Base-by-base conservation (phyloP, 495 filamentous ascomycete genomes). In the Penicillium dipodomyicola region DNA sequence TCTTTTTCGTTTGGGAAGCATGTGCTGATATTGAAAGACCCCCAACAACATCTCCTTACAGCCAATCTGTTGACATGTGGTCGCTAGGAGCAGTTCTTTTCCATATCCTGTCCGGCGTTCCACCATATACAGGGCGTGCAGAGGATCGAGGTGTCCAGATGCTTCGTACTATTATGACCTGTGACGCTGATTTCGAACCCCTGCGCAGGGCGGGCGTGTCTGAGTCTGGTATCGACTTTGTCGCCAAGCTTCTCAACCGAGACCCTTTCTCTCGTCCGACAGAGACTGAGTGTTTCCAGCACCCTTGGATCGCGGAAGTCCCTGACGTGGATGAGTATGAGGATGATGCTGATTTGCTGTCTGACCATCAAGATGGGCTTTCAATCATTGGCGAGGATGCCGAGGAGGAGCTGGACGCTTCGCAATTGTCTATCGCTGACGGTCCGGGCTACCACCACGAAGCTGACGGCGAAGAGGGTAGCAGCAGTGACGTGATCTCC, bases 11-110 rank as follows among this genome's bases (percentile, higher is more conserved):
- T 51, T 19, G 15, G 45, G 40, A 17, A 49, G 30, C 22, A 8
- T 20, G 29, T 47, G 46, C 71, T 72, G 54, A 77, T 55, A 14
- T 32, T 20, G 22, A 39, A 44, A 79, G 77, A 32, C 72, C 69
- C 0, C 65, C 72, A 1, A 76, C 76, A 66, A 77, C 77, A 8
- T 75, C 73, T 49, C 82, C 88, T 8, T 98, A 98, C 68, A 86
- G 84, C 62, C 87, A 96, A 49, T 88, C 90, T 4, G 90, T 97
- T 20, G 94, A 98, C 65, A 88, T 94, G 59, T 98, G 92, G 92
- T 96, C 93, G 12, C 80, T 96, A 41, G 95, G 89, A 32, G 93
- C 90, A 33, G 94, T 98, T 1, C 73, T 97, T 5, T 97, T 89
- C 70, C 90, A 87, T 60, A 72, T 91, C 20, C 75, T 97, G 19